Conservation (phyloP, 202 grass and related monocot genomes). For the Saccharum hybrid region DNA sequence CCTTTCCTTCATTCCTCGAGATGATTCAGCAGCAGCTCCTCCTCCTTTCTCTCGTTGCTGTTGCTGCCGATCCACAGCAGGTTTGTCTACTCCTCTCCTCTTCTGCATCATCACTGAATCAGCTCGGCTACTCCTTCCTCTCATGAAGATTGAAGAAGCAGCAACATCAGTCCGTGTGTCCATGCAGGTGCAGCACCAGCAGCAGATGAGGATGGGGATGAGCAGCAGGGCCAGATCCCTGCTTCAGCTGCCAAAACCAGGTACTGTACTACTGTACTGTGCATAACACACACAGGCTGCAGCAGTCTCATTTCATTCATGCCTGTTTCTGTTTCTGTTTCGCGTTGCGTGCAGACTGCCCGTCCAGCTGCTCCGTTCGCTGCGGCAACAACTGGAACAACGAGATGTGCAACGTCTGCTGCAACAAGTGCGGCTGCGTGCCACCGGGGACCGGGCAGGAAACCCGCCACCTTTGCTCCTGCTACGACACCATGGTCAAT, state of each 20-base stretch:
- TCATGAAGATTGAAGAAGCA: neutral
- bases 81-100: neutral
- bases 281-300: neutral
- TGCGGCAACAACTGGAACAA: conserved; percentile 77
- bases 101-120: neutral
- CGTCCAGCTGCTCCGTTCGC: conserved; percentile 46
- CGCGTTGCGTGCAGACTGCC: conserved; percentile 51
- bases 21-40: neutral
- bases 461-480: conserved; percentile 53
- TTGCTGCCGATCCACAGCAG: neutral
- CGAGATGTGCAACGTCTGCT: conserved; percentile 80
- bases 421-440: conserved; percentile 74
- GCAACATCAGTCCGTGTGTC: neutral
- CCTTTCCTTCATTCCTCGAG: neutral
- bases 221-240: neutral
- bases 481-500: conserved; percentile 57
- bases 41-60: neutral
- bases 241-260: neutral
- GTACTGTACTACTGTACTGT: neutral
- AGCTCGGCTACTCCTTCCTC: neutral
- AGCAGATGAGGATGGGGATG: neutral
- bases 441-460: conserved; percentile 78
- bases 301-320: neutral
- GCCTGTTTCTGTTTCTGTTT: too few relatives aligned
- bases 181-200: neutral